phyloP scores from a whole-genome alignment of 2,329 filamentous ascomycete genomes.

The Tolypocladium guangdongense region DNA sequence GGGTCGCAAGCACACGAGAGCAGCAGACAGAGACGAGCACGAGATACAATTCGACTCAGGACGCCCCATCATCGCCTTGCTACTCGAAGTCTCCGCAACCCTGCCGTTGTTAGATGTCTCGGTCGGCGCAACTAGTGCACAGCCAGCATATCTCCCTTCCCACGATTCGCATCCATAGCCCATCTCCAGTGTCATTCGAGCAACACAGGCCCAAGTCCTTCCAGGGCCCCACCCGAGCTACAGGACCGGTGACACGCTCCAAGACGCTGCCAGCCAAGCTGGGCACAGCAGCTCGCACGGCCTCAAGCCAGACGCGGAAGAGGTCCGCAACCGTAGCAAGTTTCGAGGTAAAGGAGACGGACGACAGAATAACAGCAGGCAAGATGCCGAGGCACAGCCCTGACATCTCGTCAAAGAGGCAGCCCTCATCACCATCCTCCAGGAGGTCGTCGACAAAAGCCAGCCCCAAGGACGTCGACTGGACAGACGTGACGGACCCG shows the following conservation, averaged over 20 bases:
- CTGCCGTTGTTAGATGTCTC: conserved; percentile 12
- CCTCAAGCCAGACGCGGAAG: conserved; percentile 8
- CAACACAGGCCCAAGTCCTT: neutral
- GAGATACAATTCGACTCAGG: neutral
- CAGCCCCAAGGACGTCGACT: conserved; percentile 45
- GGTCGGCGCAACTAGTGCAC: neutral
- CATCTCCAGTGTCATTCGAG: conserved; percentile 11
- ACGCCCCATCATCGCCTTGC: neutral
- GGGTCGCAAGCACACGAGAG: neutral
- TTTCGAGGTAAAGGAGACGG: neutral
- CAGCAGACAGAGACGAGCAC: neutral
- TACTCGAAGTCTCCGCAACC: neutral
- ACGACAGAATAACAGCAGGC: neutral
- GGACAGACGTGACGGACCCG: conserved; percentile 58
- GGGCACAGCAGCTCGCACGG: neutral
- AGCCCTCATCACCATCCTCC: conserved; percentile 17
- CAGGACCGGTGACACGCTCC: neutral
- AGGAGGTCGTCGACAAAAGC: conserved; percentile 27
- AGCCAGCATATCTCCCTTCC: conserved; percentile 9
- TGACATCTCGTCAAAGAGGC: conserved; percentile 14
- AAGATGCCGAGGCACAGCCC: conserved; percentile 11
- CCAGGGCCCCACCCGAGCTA: too few relatives aligned
- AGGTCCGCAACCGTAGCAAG: conserved; percentile 3
- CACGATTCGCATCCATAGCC: conserved; percentile 16
- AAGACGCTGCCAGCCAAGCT: conserved; percentile 1